Evolutionary conservation across 306 rosid genomes (phyloP), one percentile per base, ranked within the genome.

Genomic region (Castanospermum australe): DNA sequence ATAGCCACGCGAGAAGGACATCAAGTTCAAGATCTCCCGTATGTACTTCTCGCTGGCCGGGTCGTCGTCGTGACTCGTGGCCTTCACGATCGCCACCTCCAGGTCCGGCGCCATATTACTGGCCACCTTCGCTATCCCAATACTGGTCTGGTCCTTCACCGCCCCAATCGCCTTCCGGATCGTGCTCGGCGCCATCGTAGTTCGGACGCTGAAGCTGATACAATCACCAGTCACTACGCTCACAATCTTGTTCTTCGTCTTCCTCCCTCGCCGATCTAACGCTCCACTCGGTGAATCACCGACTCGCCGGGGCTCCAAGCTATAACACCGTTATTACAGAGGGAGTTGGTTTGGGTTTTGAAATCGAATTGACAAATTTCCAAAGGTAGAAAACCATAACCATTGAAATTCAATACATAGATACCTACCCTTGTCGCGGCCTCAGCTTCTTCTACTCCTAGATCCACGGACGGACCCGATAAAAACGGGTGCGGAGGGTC

Each of bases 161-260:
- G 92, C 98, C 15, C 99, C 99, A 50, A 95, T 93, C 86, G 99
- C 99, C 70, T 95, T 95, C 42, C 99, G 94, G 60, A 95, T 92
- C 87, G 98, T 95, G 78, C 90, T 93, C 81, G 96, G 84, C 84
- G 99, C 91, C 99, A 95, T 93, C 74, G 55, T n/a, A n/a, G 1
- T 0, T 48, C n/a, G n/a, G 54, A 48, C 4, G 48, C 78, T 47
- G 81, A 51, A 10, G 17, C 20, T 68, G 71, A 59, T 41, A 59
- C 69, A 39, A 1, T 35, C 42, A 36, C 79, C 38, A 28, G 25
- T 22, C 56, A 20, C 5, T 15, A 21, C 1, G 32, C 32, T 28
- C 32, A 28, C 32, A 28, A 1, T 28, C 32, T 28, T n/a, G n/a
- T n/a, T n/a, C 3, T 28, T 39, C 45, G 52, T 15, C 77, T 44